These are phyloP conservation scores for Sporothrix luriei DNA, from an alignment of 2,329 filamentous ascomycete species.

Conservation along the genomic window DNA sequence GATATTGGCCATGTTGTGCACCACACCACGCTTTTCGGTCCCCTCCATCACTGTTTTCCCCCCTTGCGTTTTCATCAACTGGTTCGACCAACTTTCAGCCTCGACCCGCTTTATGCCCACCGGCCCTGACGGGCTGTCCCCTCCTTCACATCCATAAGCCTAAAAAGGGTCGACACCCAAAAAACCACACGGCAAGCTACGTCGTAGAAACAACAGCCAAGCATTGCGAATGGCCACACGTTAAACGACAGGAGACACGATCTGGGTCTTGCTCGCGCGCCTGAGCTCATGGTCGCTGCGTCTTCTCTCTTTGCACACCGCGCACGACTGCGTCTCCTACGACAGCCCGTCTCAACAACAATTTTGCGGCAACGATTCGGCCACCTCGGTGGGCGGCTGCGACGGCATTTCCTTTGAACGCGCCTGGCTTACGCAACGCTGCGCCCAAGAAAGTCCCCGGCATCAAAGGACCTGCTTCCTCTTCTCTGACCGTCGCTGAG, in stretches of 20 bases:
- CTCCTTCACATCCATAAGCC: conserved; percentile 28
- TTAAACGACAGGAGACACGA: conserved; percentile 23
- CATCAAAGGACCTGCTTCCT: conserved; percentile 10
- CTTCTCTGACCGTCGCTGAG: conserved; percentile 12
- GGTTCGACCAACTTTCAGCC: conserved; percentile 31
- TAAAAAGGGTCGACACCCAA: conserved; percentile 23
- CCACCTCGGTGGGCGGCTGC: neutral
- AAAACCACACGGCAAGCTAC: conserved; percentile 25
- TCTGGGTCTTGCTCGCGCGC: conserved; percentile 8
- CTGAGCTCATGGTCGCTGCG: neutral
- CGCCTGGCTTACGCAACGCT: neutral
- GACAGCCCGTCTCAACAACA: neutral
- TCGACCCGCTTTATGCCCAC: conserved; percentile 33
- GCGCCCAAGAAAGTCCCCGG: neutral
- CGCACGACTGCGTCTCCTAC: neutral
- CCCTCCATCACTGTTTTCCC: conserved; percentile 5
- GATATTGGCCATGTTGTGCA: neutral
- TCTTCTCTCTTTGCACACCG: neutral
- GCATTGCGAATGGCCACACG: conserved; percentile 20
- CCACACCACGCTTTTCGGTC: neutral
- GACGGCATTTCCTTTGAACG: conserved; percentile 2
- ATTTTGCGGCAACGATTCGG: conserved; percentile 2
- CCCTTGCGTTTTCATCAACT: neutral
- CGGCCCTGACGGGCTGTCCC: conserved; percentile 17
- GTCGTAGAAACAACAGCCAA: conserved; percentile 24